A percentile compares a stretch with the other conserved stretches of the same genome.
These are phyloP conservation scores for Emericellopsis terricola DNA, from an alignment of 495 filamentous ascomycete genomes.

Conservation along the genomic window DNA sequence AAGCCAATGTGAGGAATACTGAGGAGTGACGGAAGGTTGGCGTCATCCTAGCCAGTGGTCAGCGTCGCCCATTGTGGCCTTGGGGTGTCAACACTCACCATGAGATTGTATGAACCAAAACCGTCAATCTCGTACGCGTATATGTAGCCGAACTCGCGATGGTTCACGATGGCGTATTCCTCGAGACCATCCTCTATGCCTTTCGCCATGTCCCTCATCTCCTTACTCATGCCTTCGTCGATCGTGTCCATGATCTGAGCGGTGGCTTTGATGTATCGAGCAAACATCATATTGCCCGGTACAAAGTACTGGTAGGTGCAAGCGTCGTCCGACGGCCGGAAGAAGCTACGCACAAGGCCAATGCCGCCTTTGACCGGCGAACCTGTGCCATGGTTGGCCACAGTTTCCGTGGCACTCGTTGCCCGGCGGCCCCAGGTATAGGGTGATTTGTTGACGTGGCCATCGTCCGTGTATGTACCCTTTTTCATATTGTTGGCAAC, in stretches of 20 bases:
- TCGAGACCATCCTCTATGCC: constrained; percentile 30
- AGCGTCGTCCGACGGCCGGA: constrained; percentile 45
- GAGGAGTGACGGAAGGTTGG: constrained; percentile 42
- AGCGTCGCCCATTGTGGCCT: neutral
- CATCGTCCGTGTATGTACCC: constrained; percentile 37
- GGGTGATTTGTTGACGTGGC: constrained; percentile 28
- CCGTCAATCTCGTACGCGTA: constrained; percentile 46
- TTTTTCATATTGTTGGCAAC: constrained; percentile 31
- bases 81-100: constrained; percentile 11
- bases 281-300: constrained; percentile 55
- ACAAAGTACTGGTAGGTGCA: constrained; percentile 39
- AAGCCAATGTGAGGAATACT: constrained; percentile 36
- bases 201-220: constrained; percentile 29
- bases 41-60: constrained; percentile 27
- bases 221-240: constrained; percentile 19
- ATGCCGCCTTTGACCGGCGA: constrained; percentile 38
- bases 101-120: constrained; percentile 41
- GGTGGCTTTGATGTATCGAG: constrained; percentile 27
- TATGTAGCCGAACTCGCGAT: constrained; percentile 27
- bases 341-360: constrained; percentile 41
- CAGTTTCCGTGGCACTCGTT: constrained; percentile 37
- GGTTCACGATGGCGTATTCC: constrained; percentile 27
- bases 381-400: constrained; percentile 37
- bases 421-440: constrained; percentile 40
- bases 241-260: constrained; percentile 29